A percentile compares a stretch with the other conserved stretches of the same genome.
These are phyloP conservation scores for Claviceps arundinis DNA, from an alignment of 2,329 filamentous ascomycete genomes.

Conservation along the genomic window DNA sequence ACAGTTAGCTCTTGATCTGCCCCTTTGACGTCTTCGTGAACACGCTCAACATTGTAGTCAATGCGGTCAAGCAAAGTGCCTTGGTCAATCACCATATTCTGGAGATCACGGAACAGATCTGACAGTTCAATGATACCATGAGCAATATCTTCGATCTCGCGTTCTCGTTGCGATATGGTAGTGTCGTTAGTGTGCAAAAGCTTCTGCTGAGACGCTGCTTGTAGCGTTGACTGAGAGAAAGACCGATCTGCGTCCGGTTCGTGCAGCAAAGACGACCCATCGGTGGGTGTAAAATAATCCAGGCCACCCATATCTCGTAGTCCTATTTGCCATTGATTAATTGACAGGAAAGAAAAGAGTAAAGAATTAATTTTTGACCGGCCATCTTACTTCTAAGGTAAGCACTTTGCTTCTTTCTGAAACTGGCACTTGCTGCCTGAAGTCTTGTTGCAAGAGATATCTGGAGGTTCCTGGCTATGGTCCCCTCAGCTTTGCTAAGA, in stretches of 20 bases:
- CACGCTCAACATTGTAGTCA: constrained; percentile 95
- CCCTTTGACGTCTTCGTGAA: constrained; percentile 84
- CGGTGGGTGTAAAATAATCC: constrained; percentile 33
- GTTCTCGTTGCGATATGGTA: constrained; percentile 79
- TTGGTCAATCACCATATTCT: constrained; percentile 89
- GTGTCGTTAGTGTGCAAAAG: constrained; percentile 65
- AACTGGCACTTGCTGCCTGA: constrained; percentile 80
- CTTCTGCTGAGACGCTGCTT: constrained; percentile 59
- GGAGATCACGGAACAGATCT: constrained; percentile 91
- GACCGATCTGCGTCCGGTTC: constrained; percentile 90
- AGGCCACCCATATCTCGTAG: constrained; percentile 57
- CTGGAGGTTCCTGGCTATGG: constrained; percentile 93
- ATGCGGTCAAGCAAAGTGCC: constrained; percentile 86
- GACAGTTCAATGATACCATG: constrained; percentile 95
- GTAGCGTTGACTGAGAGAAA: constrained; percentile 79
- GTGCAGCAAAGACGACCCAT: constrained; percentile 54
- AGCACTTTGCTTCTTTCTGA: constrained; percentile 92
- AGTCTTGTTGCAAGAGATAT: constrained; percentile 78
- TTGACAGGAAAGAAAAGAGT: not conserved
- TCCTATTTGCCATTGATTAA: constrained; percentile 34
- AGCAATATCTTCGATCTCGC: constrained; percentile 94
- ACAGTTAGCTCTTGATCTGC: constrained; percentile 87
- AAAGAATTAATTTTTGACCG: constrained; percentile 2
- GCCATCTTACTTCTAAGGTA: constrained; percentile 71
- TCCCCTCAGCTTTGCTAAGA: constrained; percentile 74